Percentiles rank a stretch among this genome's conserved stretches.
phyloP scores from a whole-genome alignment of 768 basidiomycete genomes.

The Podaxis sp. region DNA sequence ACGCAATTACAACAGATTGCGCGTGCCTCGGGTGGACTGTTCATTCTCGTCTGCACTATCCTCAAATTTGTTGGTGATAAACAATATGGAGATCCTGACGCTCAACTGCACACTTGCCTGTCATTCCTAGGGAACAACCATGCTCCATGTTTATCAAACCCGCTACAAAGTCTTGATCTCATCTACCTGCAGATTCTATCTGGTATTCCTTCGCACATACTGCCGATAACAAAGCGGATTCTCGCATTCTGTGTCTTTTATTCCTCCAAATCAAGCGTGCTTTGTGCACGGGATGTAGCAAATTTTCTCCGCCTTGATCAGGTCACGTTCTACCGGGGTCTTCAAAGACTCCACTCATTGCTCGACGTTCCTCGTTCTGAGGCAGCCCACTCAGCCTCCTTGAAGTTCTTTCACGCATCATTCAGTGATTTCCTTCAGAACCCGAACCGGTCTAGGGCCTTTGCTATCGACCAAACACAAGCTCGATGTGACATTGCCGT shows the following conservation, averaged over 20 bases:
- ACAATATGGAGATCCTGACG: background rate
- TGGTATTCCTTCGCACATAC: background rate
- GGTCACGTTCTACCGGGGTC: background rate
- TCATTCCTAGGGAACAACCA: background rate
- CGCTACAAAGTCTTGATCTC: background rate
- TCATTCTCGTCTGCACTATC: background rate
- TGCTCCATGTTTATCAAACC: background rate
- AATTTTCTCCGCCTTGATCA: background rate
- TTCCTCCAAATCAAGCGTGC: background rate
- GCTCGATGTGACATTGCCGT: too few species aligned
- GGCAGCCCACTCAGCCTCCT: too few species aligned
- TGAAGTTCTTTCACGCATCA: background rate
- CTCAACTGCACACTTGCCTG: background rate
- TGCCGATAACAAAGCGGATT: background rate
- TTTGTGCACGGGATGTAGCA: background rate
- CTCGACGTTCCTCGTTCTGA: background rate
- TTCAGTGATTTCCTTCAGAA: background rate
- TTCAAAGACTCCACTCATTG: background rate
- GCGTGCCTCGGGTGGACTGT: background rate
- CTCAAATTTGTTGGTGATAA: constrained; percentile 1
- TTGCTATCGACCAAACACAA: too few species aligned
- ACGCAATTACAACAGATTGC: background rate
- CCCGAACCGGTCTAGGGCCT: too few species aligned
- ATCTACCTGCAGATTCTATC: background rate
- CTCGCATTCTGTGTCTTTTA: background rate